A percentile compares a stretch with the other conserved stretches of the same genome.
Evolutionary conservation across 768 basidiomycete genomes (phyloP).

Genomic region (Lyophyllum decastes): DNA sequence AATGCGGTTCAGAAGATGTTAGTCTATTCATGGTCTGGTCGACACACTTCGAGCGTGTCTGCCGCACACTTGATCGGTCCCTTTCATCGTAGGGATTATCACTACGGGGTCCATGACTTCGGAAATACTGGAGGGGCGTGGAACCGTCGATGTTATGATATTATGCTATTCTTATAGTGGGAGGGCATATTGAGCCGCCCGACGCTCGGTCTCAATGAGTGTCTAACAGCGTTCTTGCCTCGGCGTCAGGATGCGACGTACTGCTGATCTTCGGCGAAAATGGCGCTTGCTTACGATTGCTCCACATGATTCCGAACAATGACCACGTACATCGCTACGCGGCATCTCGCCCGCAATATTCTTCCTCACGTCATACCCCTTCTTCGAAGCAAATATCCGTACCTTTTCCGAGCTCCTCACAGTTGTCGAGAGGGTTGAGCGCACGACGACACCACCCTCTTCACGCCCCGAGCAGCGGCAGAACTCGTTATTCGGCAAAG

Average conservation of each 20-base stretch:
- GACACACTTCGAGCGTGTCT: too few species aligned
- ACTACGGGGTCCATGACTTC: too few species aligned
- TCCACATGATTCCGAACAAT: constrained; percentile 5
- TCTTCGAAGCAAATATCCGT: constrained; percentile 5
- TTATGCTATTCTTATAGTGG: too few species aligned
- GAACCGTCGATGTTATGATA: too few species aligned
- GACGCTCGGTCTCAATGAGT: too few species aligned
- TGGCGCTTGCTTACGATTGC: background rate
- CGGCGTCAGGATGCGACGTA: background rate
- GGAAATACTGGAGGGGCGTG: too few species aligned
- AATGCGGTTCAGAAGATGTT: too few species aligned
- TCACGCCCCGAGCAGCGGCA: background rate
- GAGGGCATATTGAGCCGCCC: too few species aligned
- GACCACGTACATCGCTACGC: background rate
- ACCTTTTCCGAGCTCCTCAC: constrained; percentile 2
- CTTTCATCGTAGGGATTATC: too few species aligned
- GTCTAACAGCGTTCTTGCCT: too few species aligned
- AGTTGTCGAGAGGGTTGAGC: background rate
- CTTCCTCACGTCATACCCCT: background rate
- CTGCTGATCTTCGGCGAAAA: constrained; percentile 8
- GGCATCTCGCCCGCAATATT: background rate
- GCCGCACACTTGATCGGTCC: too few species aligned
- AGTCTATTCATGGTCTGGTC: too few species aligned
- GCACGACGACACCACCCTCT: background rate
- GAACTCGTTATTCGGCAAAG: background rate